These are phyloP conservation scores for Zygosaccharomyces sapae DNA, from an alignment of 1,139 yeast species.

Conservation along the genomic window DNA sequence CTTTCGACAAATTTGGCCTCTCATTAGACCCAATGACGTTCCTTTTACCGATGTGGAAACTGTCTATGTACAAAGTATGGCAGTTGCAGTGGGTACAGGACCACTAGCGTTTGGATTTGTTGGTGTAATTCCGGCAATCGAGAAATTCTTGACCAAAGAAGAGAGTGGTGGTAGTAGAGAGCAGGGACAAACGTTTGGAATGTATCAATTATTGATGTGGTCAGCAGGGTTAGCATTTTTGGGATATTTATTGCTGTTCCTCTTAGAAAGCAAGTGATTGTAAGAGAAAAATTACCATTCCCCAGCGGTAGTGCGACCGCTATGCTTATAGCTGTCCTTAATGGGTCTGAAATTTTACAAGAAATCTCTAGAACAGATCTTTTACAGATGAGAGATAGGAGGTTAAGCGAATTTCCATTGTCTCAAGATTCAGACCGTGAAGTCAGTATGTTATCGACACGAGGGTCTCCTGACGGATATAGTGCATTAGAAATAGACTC, in stretches of 20 bases:
- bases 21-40: conserved; percentile 24
- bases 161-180: conserved; percentile 62
- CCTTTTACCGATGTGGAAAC: conserved; percentile 86
- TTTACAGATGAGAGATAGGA: conserved; percentile 27
- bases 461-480: conserved; percentile 8
- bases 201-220: conserved; percentile 68
- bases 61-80: conserved; percentile 84
- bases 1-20: conserved; percentile 48
- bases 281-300: conserved; percentile 78
- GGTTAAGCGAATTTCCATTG: conserved; percentile 28
- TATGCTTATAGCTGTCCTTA: conserved; percentile 80
- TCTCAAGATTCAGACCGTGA: conserved; percentile 24
- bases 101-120: conserved; percentile 93
- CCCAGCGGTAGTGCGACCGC: conserved; percentile 98
- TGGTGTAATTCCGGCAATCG: conserved; percentile 94
- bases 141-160: conserved; percentile 70
- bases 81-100: conserved; percentile 97
- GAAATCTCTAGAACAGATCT: conserved; percentile 38
- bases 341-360: conserved; percentile 56
- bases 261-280: conserved; percentile 75
- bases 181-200: conserved; percentile 38
- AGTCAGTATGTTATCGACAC: conserved; percentile 6
- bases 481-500: conserved; percentile 11
- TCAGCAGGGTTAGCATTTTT: conserved; percentile 82
- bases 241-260: conserved; percentile 96